Evolutionary conservation across 768 basidiomycete species (phyloP), one percentile per base, ranked within the genome.

Genomic region (Hygrophoropsis aurantiaca): DNA sequence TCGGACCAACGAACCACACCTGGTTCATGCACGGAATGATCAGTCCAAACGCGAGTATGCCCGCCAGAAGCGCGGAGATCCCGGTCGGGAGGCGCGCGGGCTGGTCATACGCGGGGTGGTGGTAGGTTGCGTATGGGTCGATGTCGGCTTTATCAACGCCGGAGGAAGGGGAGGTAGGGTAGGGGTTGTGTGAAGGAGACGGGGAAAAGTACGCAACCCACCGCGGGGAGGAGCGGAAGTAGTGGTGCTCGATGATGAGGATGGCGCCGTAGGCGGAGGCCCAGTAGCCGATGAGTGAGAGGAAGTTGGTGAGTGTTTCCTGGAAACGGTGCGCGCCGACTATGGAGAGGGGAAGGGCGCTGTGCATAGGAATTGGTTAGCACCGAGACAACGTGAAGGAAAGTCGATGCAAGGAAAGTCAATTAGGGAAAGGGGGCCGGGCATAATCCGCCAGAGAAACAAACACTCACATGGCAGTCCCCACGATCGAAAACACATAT

Each of bases 211-310:
- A n/a, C n/a, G n/a, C n/a, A n/a, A n/a, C n/a, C 83, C n/a, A n/a
- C n/a, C n/a, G n/a, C n/a, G n/a, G n/a, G n/a, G n/a, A n/a, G n/a
- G n/a, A n/a, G n/a, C 85, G 79, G 69, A 88, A 84, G 36, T 82
- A 53, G 49, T 85, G 57, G 61, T 91, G 89, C 66, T 91, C 87
- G 4, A 71, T 62, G 27, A 86, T 64, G 49, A 90, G 58, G 41
- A 86, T 78, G 33, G 74, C 78, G 26, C 70, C 72, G 57, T 84
- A 89, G 15, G 76, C 73, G 9, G 74, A 71, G 5, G 70, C 72
- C 79, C 78, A 84, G 60, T 84, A 87, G 13, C 81, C 81, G 47
- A 84, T 83, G 9, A 92, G 66, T 11, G 85, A 84, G 11, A 88
- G 72, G 59, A 88, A 77, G 58, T 87, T 72, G 11, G 78, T 78